Base-by-base conservation (phyloP, 768 basidiomycete genomes). In the Boletus reticuloceps region DNA sequence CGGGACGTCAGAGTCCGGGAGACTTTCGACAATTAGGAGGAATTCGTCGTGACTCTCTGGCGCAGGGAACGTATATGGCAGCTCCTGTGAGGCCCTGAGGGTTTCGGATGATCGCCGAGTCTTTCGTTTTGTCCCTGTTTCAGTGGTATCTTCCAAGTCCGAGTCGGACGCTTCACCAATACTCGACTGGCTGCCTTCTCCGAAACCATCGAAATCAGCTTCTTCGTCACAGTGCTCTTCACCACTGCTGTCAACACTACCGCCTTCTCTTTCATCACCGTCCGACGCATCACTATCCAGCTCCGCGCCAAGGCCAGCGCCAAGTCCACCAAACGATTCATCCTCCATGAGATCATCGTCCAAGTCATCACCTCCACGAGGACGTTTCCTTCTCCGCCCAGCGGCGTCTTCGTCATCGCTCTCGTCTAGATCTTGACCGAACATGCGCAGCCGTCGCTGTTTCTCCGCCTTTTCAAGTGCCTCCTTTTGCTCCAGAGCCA, bases 61-160 rank as follows among this genome's bases (percentile, higher is more conserved):
- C 64, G 94, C 96, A 41, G 89, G 80, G 70, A 98, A 98, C 2
- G 92, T 98, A 69, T 83, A 99, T 0, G 97, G 97, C 4, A 98
- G 78, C 54, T 93, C 91, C 50, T 82, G 79, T 11, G 39, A 9
- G n/a, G 66, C 64, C 40, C 62, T 64, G 2, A 66, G 57, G 31
- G 56, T 32, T 50, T 71, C 74, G 49, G 69, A 72, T 32, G 69
- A 58, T 63, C 72, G 71, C 16, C 58, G 58, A 57, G 74, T 73
- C 54, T 65, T 74, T 60, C 60, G 75, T 22, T 57, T 58, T 34
- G 62, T 42, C 29, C 62, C 71, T 20, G 80, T 74, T 32, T 77
- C 74, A 57, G 79, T 76, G 32, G 73, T 79, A 54, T 68, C 55
- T 66, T 74, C 73, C 5, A 71, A 74, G 6, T 72, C 56, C 25